Evolutionary conservation across 768 basidiomycete genomes (phyloP).

Genomic region (Amanita pseudoporphyria): DNA sequence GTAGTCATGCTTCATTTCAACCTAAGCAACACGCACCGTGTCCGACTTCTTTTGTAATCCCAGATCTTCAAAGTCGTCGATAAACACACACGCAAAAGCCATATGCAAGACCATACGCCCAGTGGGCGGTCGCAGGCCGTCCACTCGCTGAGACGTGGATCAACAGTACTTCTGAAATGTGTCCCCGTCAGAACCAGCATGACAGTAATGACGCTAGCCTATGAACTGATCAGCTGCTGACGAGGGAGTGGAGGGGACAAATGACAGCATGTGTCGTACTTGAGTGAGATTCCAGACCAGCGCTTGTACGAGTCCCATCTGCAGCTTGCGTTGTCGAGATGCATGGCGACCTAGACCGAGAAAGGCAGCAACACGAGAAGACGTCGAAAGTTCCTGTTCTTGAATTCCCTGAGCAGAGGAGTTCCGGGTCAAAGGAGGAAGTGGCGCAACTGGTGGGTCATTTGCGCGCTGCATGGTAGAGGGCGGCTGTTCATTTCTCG

Average conservation of each 20-base stretch:
- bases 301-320: constrained; percentile 38
- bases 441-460: background rate
- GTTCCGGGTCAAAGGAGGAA: background rate
- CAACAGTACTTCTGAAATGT: constrained; percentile 30
- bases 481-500: background rate
- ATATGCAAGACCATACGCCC: constrained; percentile 48
- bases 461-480: background rate
- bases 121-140: constrained; percentile 42
- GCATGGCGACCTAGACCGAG: constrained; percentile 45
- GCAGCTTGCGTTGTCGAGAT: constrained; percentile 34
- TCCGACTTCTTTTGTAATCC: constrained; percentile 31
- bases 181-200: constrained; percentile 33
- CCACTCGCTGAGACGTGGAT: constrained; percentile 33
- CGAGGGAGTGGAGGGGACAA: no score
- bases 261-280: constrained; percentile 23
- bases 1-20: background rate
- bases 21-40: constrained; percentile 15
- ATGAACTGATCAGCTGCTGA: constrained; percentile 5
- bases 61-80: constrained; percentile 38
- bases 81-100: constrained; percentile 37
- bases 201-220: constrained; percentile 41
- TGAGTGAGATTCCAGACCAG: constrained; percentile 36
- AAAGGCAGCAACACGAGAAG: constrained; percentile 20
- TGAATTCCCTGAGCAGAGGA: background rate
- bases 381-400: background rate